Evolutionary conservation across 2,329 filamentous ascomycete genomes (phyloP), one percentile per base, ranked within the genome.

Genomic region (Exophiala sideris): DNA sequence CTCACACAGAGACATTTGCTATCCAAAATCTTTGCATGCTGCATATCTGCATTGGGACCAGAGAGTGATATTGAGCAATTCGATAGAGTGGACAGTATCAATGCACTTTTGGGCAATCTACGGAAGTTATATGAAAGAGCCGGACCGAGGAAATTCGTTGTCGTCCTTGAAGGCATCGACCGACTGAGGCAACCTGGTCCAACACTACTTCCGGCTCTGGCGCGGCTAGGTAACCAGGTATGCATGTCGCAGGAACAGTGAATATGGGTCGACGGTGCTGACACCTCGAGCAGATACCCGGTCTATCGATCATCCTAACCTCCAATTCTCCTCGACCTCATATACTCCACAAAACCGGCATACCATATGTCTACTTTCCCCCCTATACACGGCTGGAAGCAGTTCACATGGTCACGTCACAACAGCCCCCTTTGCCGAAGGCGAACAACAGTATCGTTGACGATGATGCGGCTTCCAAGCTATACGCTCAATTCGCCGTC

Each of bases 121-220:
- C 80, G 69, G 39, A 69, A 70, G 49, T 68, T 73, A 49, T 65
- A 76, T 45, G 65, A 71, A 36, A 41, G 34, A 62, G 66, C 16
- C 64, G 67, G 20, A 51, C 61, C 48, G 55, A 55, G 35, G 44
- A 76, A 75, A 60, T 84, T 86, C 60, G 91, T 96, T 63, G 84
- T 92, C 7, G 71, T 97, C 54, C 88, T 96, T 9, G 94, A 97
- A 74, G 89, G 84, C 9, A 86, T 97, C 53, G 92, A 97, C 69
- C 82, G 80, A 58, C 88, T 96, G 69, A 80, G 87, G 65, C 92
- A 97, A 66, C 84, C 87, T 5, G 83, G 88, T 5, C 79, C 84
- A 2, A 95, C 89, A 1, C 73, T 97, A 11, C 73, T 96, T 3
- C 85, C 91, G 32, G 91, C 89, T 10, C 73, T 99, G 58, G 89